Evolutionary conservation across 345 rosid genomes (phyloP).

Genomic region (Nasturtium officinale): DNA sequence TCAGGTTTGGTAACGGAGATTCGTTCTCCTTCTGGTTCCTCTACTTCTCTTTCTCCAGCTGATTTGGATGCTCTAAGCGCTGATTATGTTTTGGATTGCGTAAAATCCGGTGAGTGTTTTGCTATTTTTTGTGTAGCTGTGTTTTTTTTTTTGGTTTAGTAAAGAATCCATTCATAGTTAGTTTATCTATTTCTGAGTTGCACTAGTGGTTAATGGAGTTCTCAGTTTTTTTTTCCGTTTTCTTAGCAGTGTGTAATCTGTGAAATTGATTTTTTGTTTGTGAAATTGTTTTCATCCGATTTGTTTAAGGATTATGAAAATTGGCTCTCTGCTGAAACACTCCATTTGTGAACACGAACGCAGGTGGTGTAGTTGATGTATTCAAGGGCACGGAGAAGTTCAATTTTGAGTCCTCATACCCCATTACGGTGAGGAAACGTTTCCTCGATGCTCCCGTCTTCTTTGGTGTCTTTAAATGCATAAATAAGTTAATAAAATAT

Average conservation of each 20-base stretch:
- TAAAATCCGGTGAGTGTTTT: conserved; percentile 63
- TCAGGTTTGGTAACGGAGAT: conserved; percentile 62
- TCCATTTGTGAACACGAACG: conserved; percentile 24
- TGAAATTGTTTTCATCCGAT: background rate
- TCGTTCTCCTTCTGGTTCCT: conserved; percentile 56
- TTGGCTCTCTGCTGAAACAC: conserved; percentile 16
- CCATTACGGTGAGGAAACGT: conserved; percentile 53
- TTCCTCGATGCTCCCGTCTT: background rate
- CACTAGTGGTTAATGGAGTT: background rate
- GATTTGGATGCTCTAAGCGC: conserved; percentile 77
- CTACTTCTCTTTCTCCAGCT: conserved; percentile 50
- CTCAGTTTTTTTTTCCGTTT: background rate
- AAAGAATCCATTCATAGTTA: background rate
- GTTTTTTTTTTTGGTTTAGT: background rate
- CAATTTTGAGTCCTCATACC: conserved; percentile 62
- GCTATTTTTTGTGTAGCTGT: background rate
- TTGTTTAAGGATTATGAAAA: background rate
- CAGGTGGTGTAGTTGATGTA: conserved; percentile 82
- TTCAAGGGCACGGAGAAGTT: conserved; percentile 57
- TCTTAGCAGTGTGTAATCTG: background rate
- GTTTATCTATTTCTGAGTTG: background rate
- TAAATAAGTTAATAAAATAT: background rate
- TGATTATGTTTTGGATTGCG: conserved; percentile 67
- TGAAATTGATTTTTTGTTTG: background rate
- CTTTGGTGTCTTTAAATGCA: conserved; percentile 7